These are phyloP conservation scores for Lodderomyces theae DNA, from an alignment of 1,139 yeast genomes.

Conservation along the genomic window DNA sequence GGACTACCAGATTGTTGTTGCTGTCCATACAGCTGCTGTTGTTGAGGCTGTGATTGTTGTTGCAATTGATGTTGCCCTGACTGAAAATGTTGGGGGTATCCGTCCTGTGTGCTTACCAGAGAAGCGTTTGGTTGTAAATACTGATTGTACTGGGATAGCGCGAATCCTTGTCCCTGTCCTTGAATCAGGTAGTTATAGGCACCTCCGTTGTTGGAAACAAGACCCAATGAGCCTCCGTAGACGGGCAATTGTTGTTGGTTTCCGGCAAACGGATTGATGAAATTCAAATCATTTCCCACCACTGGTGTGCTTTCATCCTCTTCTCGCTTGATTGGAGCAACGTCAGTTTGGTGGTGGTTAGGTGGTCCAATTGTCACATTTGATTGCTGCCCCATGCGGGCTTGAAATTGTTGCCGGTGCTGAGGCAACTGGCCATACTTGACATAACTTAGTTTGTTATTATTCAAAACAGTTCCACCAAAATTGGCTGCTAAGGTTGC, in stretches of 20 bases:
- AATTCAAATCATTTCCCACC: slow-evolving; percentile 15
- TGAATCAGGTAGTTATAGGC: slow-evolving; percentile 8
- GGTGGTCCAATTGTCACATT: not conserved
- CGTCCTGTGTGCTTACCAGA: slow-evolving; percentile 1
- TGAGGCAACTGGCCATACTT: slow-evolving; percentile 1
- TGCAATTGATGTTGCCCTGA: slow-evolving; percentile 9
- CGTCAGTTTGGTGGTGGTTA: slow-evolving; percentile 2
- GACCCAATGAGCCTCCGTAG: slow-evolving; percentile 1
- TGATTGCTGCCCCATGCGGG: slow-evolving; percentile 10
- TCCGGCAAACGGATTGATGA: slow-evolving; percentile 23
- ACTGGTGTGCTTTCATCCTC: slow-evolving; percentile 16
- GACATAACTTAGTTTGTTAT: not conserved
- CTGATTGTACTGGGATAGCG: slow-evolving; percentile 15
- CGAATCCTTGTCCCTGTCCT: slow-evolving; percentile 12
- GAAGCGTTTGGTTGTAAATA: slow-evolving; percentile 6
- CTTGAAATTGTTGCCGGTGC: slow-evolving; percentile 5
- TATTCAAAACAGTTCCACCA: not conserved
- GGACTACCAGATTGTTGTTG: not conserved
- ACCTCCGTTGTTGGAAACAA: slow-evolving; percentile 2
- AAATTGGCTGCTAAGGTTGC: not conserved
- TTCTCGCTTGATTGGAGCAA: slow-evolving; percentile 12
- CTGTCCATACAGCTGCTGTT: not conserved
- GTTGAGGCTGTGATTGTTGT: slow-evolving; percentile 7
- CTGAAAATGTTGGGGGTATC: slow-evolving; percentile 7
- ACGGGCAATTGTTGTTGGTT: slow-evolving; percentile 8